Base-by-base conservation (phyloP, 257 asterid genomes). In the Fraxinus americana region DNA sequence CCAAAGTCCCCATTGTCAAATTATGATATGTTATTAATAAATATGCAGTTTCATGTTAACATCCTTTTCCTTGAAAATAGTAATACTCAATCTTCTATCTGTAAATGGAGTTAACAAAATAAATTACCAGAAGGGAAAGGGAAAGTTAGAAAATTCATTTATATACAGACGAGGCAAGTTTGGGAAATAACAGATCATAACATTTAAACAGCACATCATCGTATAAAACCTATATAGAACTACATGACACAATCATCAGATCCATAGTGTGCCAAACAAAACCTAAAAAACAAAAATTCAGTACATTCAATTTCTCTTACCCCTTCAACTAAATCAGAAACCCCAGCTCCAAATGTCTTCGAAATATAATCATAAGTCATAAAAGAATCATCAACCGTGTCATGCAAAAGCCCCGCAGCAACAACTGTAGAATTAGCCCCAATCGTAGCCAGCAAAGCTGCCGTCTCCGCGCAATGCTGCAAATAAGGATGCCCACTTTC, bases 391-490 rank as follows among this genome's bases (percentile, higher is more conserved):
- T 96, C 99, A 70, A 93, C 84, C 0, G 98, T 86, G 67, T 96
- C 99, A 82, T 96, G 99, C 81, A 96, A 81, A 79, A 96, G 92
- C 85, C 99, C 99, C 7, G 98, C 97, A 66, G 97, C 95, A 76
- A 96, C 98, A 63, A 96, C 97, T 4, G 97, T 90, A 3, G 98
- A 83, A 82, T 88, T 93, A 52, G 98, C 97, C 67, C 99, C 99
- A 25, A 92, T 81, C 30, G 76, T 74, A 30, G 98, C 96, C 48
- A 96, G 91, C 78, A 93, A 86, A 70, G 81, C 80, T 0, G 97
- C 98, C 0, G 99, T 96, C 80, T 96, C 99, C 74, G 92, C 91
- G 75, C 99, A 96, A 81, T 96, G 99, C 89, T 96, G 92, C 83
- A 96, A 82, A 78, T 96, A 93, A 38, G 97, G 98, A 87, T 92